Conservation (phyloP, 176 grass and related monocot species). For the Zea mays region Zm-B73-REFERENCE-NAM-5.0 NC_050096.1:193670501-193671000, state of each 20-base stretch:
- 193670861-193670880: neutral
- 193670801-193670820: neutral
- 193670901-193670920: neutral
- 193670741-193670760: conserved; percentile 87
- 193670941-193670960: neutral
- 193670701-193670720: conserved; percentile 64
- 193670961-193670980: neutral
- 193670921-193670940: neutral
- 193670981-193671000: neutral
- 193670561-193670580: too few species aligned
- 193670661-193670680: too few species aligned
- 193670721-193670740: conserved; percentile 98
- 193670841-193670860: neutral
- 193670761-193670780: conserved; percentile 87
- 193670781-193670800: conserved; percentile 30
- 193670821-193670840: neutral
- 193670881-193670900: neutral
- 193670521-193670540: neutral
- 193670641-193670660: too few species aligned
- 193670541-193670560: too few species aligned
- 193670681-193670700: too few species aligned
- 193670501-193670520: conserved; percentile 67
- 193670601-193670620: too few species aligned
- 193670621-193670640: too few species aligned
- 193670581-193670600: too few species aligned